Evolutionary conservation across 495 filamentous ascomycete genomes (phyloP).

Genomic region (Beverwykella pulmonaria): DNA sequence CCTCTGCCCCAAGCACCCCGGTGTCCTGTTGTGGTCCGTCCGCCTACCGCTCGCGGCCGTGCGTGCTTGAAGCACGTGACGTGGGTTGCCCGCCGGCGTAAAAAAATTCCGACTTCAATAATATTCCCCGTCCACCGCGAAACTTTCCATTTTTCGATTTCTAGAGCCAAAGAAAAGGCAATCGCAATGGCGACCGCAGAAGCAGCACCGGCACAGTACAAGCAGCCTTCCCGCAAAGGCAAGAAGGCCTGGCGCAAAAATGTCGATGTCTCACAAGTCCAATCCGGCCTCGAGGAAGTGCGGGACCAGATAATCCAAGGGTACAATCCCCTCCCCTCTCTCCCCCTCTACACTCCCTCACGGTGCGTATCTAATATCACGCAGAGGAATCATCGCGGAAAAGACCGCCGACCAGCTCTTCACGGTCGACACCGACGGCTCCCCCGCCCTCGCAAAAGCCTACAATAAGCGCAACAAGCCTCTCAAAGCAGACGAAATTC

Average conservation of each 20-base stretch:
- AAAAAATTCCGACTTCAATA: neutral
- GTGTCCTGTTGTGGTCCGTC: neutral
- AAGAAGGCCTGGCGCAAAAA: conserved; percentile 99
- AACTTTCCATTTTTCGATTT: neutral
- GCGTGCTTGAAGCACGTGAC: conserved; percentile 15
- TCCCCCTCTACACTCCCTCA: neutral
- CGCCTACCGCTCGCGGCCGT: neutral
- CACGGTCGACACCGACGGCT: conserved; percentile 74
- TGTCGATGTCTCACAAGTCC: conserved; percentile 84
- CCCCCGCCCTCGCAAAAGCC: conserved; percentile 60
- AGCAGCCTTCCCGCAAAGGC: conserved; percentile 91
- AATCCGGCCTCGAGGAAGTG: conserved; percentile 77
- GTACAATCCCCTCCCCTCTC: conserved; percentile 55
- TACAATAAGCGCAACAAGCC: conserved; percentile 68
- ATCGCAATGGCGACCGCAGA: conserved; percentile 37
- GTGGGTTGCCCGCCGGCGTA: neutral
- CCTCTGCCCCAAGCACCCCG: neutral
- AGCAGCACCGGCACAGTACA: conserved; percentile 60
- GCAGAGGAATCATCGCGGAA: conserved; percentile 80
- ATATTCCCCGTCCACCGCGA: neutral
- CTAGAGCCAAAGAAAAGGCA: neutral
- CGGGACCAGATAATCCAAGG: conserved; percentile 88
- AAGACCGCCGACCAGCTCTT: conserved; percentile 80
- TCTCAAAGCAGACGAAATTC: conserved; percentile 87
- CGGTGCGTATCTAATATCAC: conserved; percentile 2